These are phyloP conservation scores for Rubia tinctorum DNA, from an alignment of 305 asterid species.

Conservation along the genomic window DNA sequence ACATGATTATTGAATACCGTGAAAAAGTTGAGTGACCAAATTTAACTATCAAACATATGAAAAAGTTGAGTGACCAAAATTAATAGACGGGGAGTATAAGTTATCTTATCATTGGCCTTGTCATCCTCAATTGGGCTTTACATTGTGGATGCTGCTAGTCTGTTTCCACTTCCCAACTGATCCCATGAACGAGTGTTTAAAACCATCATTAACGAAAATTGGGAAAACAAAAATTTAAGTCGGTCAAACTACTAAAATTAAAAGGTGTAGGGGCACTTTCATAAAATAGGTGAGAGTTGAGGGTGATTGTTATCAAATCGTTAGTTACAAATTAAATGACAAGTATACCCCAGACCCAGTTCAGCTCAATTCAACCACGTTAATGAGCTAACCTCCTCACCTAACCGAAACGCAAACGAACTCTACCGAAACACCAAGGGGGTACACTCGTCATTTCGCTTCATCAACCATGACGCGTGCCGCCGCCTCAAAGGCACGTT, in stretches of 20 bases:
- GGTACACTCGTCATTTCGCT: constrained; percentile 12
- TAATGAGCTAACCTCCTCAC: background rate
- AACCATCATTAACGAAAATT: too few relatives aligned
- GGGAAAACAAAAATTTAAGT: background rate
- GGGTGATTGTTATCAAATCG: background rate
- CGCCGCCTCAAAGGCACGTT: constrained; percentile 28
- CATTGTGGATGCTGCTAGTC: too few relatives aligned
- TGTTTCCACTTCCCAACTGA: too few relatives aligned
- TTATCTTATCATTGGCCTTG: too few relatives aligned
- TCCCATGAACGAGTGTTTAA: too few relatives aligned
- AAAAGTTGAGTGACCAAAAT: too few relatives aligned
- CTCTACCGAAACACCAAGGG: background rate
- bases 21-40: too few relatives aligned
- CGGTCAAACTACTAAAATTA: background rate
- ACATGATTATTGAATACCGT: too few relatives aligned
- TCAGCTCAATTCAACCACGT: background rate
- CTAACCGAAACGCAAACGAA: background rate
- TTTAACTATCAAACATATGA: too few relatives aligned
- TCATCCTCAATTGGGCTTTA: too few relatives aligned
- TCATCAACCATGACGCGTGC: constrained; percentile 18
- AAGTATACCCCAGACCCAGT: background rate
- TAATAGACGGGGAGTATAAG: too few relatives aligned
- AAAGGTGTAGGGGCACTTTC: background rate
- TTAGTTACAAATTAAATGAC: background rate
- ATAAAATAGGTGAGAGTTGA: background rate